phyloP scores from a whole-genome alignment of 1,284 basidiomycete species.

The Papiliotrema laurentii region DNA sequence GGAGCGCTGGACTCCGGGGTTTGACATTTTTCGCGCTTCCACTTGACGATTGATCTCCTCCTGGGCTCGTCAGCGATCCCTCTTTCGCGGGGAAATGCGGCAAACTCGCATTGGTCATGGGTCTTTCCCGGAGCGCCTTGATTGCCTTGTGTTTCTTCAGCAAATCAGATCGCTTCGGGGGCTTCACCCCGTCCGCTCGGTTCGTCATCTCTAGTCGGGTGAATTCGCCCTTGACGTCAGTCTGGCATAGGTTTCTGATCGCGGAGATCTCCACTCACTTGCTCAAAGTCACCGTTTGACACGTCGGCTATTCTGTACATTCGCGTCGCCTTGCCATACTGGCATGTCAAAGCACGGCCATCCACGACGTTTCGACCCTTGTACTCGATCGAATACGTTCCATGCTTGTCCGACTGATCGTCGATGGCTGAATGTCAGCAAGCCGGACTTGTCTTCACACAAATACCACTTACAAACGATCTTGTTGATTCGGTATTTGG shows the following conservation, averaged over 20 bases:
- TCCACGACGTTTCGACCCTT: constrained; percentile 50
- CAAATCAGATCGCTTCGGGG: constrained; percentile 62
- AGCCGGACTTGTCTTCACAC: too few species aligned
- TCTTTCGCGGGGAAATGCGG: neutral
- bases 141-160: constrained; percentile 64
- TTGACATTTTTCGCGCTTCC: constrained; percentile 41
- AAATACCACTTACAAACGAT: constrained; percentile 59
- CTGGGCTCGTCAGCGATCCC: constrained; percentile 37
- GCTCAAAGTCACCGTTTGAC: constrained; percentile 62
- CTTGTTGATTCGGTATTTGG: constrained; percentile 79
- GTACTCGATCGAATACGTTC: constrained; percentile 68
- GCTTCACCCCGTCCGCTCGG: constrained; percentile 57
- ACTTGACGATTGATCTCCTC: constrained; percentile 67
- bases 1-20: constrained; percentile 52
- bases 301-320: constrained; percentile 71
- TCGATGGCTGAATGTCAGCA: constrained; percentile 2
- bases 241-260: neutral
- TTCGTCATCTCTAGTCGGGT: constrained; percentile 56
- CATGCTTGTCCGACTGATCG: constrained; percentile 5
- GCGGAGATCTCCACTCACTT: constrained; percentile 50
- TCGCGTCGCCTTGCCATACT: constrained; percentile 61
- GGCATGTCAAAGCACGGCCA: constrained; percentile 63
- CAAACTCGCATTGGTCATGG: constrained; percentile 67
- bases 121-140: constrained; percentile 56
- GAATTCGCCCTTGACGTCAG: constrained; percentile 62